Evolutionary conservation across 306 rosid species (phyloP), one percentile per base, ranked within the genome.

Genomic region (Malus fusca): DNA sequence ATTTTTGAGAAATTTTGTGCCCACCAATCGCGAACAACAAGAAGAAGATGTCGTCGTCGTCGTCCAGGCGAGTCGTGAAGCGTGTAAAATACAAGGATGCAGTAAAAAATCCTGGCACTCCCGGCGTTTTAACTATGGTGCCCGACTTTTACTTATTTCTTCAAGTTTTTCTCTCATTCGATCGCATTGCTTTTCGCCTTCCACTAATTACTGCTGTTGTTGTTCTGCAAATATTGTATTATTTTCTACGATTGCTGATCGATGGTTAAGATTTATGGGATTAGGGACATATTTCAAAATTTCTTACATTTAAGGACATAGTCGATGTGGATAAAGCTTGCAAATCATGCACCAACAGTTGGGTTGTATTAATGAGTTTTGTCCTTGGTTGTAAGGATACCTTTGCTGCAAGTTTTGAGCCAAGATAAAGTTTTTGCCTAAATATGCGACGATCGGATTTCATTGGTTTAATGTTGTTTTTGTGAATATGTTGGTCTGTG

Each of bases 101-200:
- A 4, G 77, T 88, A 60, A 94, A 86, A 81, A 96, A 89, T 82
- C 88, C 97, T 66, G 97, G 98, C 22, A 90, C 87, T 43, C 86
- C 95, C 4, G 98, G 98, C 8, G 86, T 94, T 30, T 76, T 94
- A 80, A 88, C 83, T 69, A 86, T 94, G 98, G 98, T 93, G 22
- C 61, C 61, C 26, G 1, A 56, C 37, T 5, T 37, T 43, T 68
- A 23, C 31, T 44, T 23, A 13, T 43, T 42, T 42, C 13, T 63
- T 55, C 43, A 37, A 56, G 6, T 3, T 40, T 33, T 30, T 28
- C 33, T 67, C 22, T 1, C 56, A 19, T n/a, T 67, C 3, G 9
- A 9, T 6, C 40, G n/a, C 66, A 21, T 17, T 48, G 46, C 23
- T 61, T 69, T 23, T 31, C 18, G 2, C 61, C 22, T 60, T n/a